phyloP scores from a whole-genome alignment of 108 stramenopile species.

The Skeletonema grethae region DNA sequence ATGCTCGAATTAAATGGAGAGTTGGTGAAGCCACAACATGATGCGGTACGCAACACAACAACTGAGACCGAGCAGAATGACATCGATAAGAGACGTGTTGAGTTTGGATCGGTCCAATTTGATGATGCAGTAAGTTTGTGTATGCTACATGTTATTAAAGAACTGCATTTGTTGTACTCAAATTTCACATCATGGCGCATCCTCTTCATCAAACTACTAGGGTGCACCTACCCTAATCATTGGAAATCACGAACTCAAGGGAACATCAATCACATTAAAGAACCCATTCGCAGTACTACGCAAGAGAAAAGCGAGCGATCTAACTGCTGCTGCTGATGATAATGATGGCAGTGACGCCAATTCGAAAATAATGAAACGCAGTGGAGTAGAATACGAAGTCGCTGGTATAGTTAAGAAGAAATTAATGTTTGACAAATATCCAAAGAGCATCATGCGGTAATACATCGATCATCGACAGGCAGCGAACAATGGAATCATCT shows the following conservation, averaged over 20 bases:
- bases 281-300: constrained; percentile 70
- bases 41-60: constrained; percentile 16
- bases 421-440: constrained; percentile 71
- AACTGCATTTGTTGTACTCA: background rate
- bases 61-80: constrained; percentile 5
- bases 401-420: constrained; percentile 70
- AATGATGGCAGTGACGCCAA: background rate
- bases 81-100: constrained; percentile 38
- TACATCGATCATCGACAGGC: background rate
- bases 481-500: background rate
- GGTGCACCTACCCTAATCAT: constrained; percentile 64
- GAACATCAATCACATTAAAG: constrained; percentile 55
- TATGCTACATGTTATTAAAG: background rate
- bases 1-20: constrained; percentile 81
- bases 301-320: constrained; percentile 36
- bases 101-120: constrained; percentile 60
- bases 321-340: constrained; percentile 8
- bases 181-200: background rate
- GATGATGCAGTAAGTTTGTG: constrained; percentile 31
- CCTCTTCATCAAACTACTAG: constrained; percentile 18
- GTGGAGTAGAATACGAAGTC: constrained; percentile 54
- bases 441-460: constrained; percentile 78
- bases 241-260: constrained; percentile 74
- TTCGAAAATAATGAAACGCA: constrained; percentile 13
- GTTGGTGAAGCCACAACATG: constrained; percentile 53